phyloP scores from a whole-genome alignment of 768 basidiomycete genomes.

The Boletus vermiculosoides region DNA sequence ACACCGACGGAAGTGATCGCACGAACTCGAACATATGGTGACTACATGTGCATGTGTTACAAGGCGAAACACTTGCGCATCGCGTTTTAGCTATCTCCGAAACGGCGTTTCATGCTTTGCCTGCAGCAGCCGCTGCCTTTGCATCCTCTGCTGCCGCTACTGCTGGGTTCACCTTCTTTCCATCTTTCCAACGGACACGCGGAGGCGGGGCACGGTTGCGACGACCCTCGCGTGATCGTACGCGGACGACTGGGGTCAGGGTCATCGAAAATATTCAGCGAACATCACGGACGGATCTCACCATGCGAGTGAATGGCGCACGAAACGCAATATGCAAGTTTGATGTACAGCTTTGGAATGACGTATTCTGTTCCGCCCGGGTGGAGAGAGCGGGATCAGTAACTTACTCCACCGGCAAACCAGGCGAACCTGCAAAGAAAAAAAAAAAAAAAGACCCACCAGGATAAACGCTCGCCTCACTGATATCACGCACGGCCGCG shows the following conservation, averaged over 20 bases:
- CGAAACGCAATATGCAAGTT: constrained; percentile 98
- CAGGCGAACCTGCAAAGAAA: too few species aligned
- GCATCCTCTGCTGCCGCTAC: constrained; percentile 91
- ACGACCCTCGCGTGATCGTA: constrained; percentile 92
- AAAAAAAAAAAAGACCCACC: constrained; percentile 49
- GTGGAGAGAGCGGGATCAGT: background rate
- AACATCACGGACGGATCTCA: constrained; percentile 36
- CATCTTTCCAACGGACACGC: constrained; percentile 92
- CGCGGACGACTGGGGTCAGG: constrained; percentile 77
- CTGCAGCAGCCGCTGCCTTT: constrained; percentile 54
- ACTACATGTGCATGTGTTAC: background rate
- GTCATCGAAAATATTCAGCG: background rate
- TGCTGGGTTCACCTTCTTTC: constrained; percentile 94
- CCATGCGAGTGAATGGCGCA: constrained; percentile 99
- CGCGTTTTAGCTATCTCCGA: constrained; percentile 1
- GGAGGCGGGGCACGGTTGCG: constrained; percentile 98
- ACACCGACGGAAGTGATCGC: background rate
- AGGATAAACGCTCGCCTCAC: constrained; percentile 90
- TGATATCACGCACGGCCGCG: constrained; percentile 96
- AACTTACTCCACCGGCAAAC: too few species aligned
- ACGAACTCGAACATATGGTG: background rate
- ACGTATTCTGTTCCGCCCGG: constrained; percentile 67
- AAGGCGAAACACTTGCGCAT: background rate
- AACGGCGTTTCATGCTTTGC: constrained; percentile 45
- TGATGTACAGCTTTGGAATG: constrained; percentile 97